phyloP scores from a whole-genome alignment of 306 rosid species.

The Ammopiptanthus mongolicus region DNA sequence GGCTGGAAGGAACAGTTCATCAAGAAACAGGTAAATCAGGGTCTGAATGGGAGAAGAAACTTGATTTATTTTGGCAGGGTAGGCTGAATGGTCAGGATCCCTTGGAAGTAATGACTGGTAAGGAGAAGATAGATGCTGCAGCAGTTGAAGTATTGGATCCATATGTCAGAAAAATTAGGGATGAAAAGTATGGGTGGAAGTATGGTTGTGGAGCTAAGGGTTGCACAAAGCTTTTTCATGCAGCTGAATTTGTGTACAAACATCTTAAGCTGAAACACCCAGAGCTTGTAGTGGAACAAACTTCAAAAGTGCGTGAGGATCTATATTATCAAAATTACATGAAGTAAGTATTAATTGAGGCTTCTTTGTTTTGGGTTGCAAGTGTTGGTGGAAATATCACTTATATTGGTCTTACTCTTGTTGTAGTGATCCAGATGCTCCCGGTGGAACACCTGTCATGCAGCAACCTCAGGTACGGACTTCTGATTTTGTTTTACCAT shows the following conservation, averaged over 20 bases:
- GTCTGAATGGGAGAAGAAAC: slow-evolving; percentile 85
- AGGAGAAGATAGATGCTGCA: slow-evolving; percentile 92
- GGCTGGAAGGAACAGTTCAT: slow-evolving; percentile 54
- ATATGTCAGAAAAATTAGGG: slow-evolving; percentile 87
- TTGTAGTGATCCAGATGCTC: slow-evolving; percentile 81
- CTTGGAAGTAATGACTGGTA: slow-evolving; percentile 89
- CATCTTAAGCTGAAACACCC: slow-evolving; percentile 93
- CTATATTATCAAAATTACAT: slow-evolving; percentile 88
- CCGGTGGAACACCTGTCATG: slow-evolving; percentile 95
- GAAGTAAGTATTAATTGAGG: slow-evolving; percentile 58
- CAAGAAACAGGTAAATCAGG: slow-evolving; percentile 51
- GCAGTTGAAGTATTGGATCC: slow-evolving; percentile 88
- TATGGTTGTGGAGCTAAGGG: slow-evolving; percentile 99
- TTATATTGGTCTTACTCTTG: slow-evolving; percentile 29
- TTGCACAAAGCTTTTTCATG: slow-evolving; percentile 98
- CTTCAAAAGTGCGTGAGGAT: slow-evolving; percentile 84
- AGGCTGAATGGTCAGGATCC: slow-evolving; percentile 89
- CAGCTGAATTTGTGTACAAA: slow-evolving; percentile 91
- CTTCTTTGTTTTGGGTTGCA: neutral
- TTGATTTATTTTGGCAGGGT: slow-evolving; percentile 83
- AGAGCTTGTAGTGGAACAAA: slow-evolving; percentile 77
- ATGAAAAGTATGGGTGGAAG: slow-evolving; percentile 99
- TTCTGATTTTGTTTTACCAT: slow-evolving; percentile 4
- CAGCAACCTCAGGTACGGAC: slow-evolving; percentile 80
- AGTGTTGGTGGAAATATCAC: slow-evolving; percentile 16